Percentiles rank a stretch among this genome's conserved stretches.
Evolutionary conservation across 371 early-diverging fungal species (phyloP).

Genomic region (Cladochytrium tenue): DNA sequence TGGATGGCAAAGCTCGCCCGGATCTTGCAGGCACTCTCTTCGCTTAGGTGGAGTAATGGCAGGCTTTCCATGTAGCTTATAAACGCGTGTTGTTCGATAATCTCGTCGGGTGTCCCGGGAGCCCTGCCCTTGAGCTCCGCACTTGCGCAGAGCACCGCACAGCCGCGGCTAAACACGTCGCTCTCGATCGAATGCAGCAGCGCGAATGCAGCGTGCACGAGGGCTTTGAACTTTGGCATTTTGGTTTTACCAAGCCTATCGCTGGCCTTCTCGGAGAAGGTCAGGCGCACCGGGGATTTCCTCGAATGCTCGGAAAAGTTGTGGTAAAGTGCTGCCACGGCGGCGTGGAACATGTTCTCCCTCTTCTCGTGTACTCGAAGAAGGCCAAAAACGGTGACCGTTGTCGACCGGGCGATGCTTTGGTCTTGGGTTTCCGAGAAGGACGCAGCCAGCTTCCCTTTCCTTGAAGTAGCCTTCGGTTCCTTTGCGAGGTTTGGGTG

Average conservation of each 20-base stretch:
- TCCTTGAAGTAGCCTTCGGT: too few species aligned
- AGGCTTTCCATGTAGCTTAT: not conserved
- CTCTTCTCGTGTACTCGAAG: too few species aligned
- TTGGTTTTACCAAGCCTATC: not conserved
- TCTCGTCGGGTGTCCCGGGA: not conserved
- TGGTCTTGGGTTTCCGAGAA: too few species aligned
- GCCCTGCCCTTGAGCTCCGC: not conserved
- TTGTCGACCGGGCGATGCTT: too few species aligned
- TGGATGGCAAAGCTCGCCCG: slow-evolving; percentile 7
- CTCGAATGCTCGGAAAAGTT: too few species aligned
- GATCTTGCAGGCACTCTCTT: not conserved
- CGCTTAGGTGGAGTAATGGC: not conserved
- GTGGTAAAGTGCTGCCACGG: too few species aligned
- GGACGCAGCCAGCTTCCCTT: too few species aligned
- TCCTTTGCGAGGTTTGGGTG: too few species aligned
- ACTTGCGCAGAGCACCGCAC: not conserved
- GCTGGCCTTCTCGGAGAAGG: not conserved
- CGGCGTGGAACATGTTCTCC: too few species aligned
- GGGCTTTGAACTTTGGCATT: not conserved
- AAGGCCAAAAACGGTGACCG: too few species aligned
- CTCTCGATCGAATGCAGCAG: too few species aligned
- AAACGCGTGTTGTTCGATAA: not conserved
- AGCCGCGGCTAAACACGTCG: too few species aligned
- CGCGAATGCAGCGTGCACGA: not conserved
- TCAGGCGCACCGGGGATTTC: not conserved